Percentiles rank a stretch among this genome's conserved stretches.
Evolutionary conservation across 2,329 filamentous ascomycete species (phyloP).

Genomic region (Aspergillus sp.): DNA sequence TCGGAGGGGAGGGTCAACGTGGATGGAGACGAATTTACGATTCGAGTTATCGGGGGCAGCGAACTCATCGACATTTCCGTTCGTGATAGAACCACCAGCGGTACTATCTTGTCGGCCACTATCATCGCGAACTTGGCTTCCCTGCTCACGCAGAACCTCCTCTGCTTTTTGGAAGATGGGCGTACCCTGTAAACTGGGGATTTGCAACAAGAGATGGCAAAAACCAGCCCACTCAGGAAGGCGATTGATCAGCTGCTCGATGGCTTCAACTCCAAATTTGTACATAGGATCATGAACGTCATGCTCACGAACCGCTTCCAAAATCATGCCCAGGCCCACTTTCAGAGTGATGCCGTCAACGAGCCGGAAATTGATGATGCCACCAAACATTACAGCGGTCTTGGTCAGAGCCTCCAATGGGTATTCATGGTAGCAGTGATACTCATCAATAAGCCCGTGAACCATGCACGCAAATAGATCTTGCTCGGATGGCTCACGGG

Average conservation of each 20-base stretch:
- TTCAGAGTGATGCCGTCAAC: constrained; percentile 89
- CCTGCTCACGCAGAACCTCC: constrained; percentile 74
- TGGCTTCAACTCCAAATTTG: constrained; percentile 93
- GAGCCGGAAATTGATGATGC: constrained; percentile 91
- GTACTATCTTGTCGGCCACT: constrained; percentile 42
- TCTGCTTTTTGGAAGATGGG: constrained; percentile 83
- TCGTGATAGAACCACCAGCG: constrained; percentile 57
- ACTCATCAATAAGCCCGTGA: constrained; percentile 95
- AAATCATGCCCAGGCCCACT: constrained; percentile 93
- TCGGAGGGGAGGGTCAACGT: constrained; percentile 70
- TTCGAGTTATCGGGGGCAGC: constrained; percentile 62
- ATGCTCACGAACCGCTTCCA: constrained; percentile 92
- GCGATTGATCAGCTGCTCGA: constrained; percentile 83
- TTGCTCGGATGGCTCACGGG: constrained; percentile 80
- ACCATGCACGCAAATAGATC: constrained; percentile 99
- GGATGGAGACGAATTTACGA: constrained; percentile 77
- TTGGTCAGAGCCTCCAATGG: constrained; percentile 94
- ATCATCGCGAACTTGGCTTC: constrained; percentile 61
- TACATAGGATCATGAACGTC: constrained; percentile 88
- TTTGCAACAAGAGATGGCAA: constrained; percentile 81
- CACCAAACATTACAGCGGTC: constrained; percentile 93
- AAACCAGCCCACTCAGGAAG: constrained; percentile 95
- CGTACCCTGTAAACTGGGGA: constrained; percentile 80
- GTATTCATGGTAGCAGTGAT: constrained; percentile 92
- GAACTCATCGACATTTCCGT: constrained; percentile 72